Base-by-base conservation (phyloP, 306 rosid genomes). In the Lagenaria siceraria region DNA sequence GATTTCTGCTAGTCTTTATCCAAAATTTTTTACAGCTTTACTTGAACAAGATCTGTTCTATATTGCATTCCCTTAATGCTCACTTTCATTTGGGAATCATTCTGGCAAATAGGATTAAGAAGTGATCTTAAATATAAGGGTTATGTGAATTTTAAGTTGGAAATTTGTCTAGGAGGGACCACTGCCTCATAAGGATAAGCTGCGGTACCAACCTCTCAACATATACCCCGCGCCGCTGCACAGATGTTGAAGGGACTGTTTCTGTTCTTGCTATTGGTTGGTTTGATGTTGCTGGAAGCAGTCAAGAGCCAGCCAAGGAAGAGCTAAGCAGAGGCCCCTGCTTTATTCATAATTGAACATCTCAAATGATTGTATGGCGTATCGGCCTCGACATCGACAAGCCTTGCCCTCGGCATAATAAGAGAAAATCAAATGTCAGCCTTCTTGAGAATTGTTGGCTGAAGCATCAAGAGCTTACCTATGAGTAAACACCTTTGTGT, bases 161-260 rank as follows among this genome's bases (percentile, higher is more conserved):
- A 51, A 81, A 19, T 25, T 46, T 78, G 78, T 80, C 78, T 64
- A 92, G 98, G 97, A 92, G 78, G 97, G 97, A 56, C 88, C 97
- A 13, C 72, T 92, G 83, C 91, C 84, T 18, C 96, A 83, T 74
- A 90, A 89, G 33, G 96, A 89, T 81, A 74, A 58, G 53, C 58
- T 90, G 82, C 86, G 85, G 33, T 95, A 88, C 84, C 86, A 78
- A 68, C 76, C 85, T 9, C 76, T 85, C 3, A 91, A 88, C 79
- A 10, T 95, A 58, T 92, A 86, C 80, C 93, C 98, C 29, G 98
- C 97, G 38, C 96, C 97, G 15, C 84, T 95, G 81, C 97, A 95
- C 83, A 88, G 93, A 90, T 83, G 93, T 79, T 95, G 84, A 85
- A 75, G 49, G 71, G 75, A 35, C n/a, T 42, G n/a, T n/a, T 31